Conservation (phyloP, 805 yeast genomes). For the Starmera amethionina region DNA sequence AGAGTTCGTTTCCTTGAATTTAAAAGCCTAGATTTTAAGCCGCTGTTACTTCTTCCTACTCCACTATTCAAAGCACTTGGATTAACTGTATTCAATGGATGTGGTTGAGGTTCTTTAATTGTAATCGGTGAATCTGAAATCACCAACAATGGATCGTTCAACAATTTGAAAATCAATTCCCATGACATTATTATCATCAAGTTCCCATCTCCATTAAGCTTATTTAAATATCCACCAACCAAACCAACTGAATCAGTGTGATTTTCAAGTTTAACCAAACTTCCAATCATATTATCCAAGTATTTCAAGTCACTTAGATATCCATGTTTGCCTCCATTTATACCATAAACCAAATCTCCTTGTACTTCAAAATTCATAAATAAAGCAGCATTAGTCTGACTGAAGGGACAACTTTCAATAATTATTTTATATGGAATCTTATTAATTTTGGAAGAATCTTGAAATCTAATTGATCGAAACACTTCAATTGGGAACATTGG, state of each 20-base stretch:
- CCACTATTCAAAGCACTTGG: background rate
- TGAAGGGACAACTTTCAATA: conserved; percentile 19
- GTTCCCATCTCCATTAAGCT: conserved; percentile 21
- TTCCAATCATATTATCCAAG: conserved; percentile 18
- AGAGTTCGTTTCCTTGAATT: conserved; percentile 1
- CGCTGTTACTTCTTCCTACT: background rate
- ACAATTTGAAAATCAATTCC: conserved; percentile 10
- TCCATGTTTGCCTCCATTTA: conserved; percentile 5
- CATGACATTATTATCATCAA: conserved; percentile 15
- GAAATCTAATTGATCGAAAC: conserved; percentile 8
- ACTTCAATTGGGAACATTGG: conserved; percentile 6
- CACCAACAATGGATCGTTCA: conserved; percentile 4
- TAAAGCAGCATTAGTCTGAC: conserved; percentile 19
- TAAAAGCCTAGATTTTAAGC: background rate
- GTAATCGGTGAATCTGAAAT: background rate
- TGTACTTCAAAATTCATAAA: conserved; percentile 14
- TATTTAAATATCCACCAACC: conserved; percentile 13
- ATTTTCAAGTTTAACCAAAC: conserved; percentile 9
- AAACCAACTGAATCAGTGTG: conserved; percentile 12
- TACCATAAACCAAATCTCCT: conserved; percentile 11
- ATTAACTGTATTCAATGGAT: background rate
- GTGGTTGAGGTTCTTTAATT: background rate
- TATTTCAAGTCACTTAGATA: conserved; percentile 17
- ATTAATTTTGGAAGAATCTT: background rate
- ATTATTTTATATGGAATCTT: conserved; percentile 10